Base-by-base conservation (phyloP, 257 asterid species). In the Echium plantagineum region DNA sequence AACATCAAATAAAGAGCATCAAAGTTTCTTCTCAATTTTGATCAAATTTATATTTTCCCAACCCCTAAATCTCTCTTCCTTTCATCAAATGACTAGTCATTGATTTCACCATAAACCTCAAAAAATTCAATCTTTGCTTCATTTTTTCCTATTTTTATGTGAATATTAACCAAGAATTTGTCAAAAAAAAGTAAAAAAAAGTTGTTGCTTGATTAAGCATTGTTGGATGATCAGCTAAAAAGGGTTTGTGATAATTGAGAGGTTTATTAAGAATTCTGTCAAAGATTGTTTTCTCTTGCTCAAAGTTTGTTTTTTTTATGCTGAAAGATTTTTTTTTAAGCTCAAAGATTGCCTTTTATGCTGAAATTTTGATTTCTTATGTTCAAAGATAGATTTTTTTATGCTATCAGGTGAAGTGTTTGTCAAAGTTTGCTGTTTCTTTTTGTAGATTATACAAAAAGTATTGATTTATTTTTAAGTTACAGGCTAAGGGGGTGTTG, bases 181-280 rank as follows among this genome's bases (percentile, higher is more conserved):
- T 6, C 32, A 28, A 28, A n/a, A n/a, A n/a, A n/a, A n/a, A n/a
- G n/a, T n/a, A n/a, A n/a, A n/a, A n/a, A n/a, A n/a, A n/a, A n/a
- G n/a, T n/a, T n/a, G n/a, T n/a, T n/a, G 47, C 13, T 7, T 7
- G 15, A 8, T 35, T 35, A 2, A 0, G 17, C 16, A 0, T 18
- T 21, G 7, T 22, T 56, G n/a, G 38, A 6, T 56, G 31, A 53
- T 56, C 20, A 56, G 60, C 38, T 35, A 57, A 49, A 3, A 57
- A 58, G 74, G 78, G 62, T 71, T 49, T 63, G 22, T 18, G 62
- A 47, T 56, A 63, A 70, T 55, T 60, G 61, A 58, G 46, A 30
- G 49, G 32, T 20, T 21, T 64, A 35, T 38, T 47, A 3, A 60
- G 5, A 42, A 26, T 55, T 56, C 21, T 56, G 35, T 42, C 9